Evolutionary conservation across 371 early-diverging fungal genomes (phyloP).

Genomic region (Mucor indicus): DNA sequence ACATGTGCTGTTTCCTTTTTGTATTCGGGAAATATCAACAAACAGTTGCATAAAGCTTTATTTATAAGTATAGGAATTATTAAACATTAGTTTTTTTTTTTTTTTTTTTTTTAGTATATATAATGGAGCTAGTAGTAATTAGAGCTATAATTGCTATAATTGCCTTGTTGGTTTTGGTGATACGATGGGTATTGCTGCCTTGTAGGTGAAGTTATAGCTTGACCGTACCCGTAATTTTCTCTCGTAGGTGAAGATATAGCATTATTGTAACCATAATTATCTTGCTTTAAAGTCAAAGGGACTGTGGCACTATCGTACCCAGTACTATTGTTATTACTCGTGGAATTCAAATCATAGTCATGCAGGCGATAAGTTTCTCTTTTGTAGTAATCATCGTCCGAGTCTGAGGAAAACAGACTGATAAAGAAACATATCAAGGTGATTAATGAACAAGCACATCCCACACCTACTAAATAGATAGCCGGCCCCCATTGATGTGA

Average conservation of each 20-base stretch:
- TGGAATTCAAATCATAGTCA: slow-evolving; percentile 5
- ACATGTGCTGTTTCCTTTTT: too few species aligned
- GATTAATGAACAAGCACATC: slow-evolving; percentile 17
- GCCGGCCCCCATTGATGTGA: slow-evolving; percentile 29
- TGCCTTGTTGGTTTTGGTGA: slow-evolving; percentile 1
- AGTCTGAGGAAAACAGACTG: too few species aligned
- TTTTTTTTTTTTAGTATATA: neutral
- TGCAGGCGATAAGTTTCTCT: slow-evolving; percentile 4
- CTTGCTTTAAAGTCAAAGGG: neutral
- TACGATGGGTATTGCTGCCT: neutral
- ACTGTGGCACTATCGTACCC: neutral
- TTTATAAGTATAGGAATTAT: too few species aligned
- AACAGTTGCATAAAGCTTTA: too few species aligned
- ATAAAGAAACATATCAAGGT: slow-evolving; percentile 21
- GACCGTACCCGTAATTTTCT: too few species aligned
- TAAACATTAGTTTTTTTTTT: neutral
- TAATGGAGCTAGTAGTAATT: too few species aligned
- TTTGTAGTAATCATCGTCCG: too few species aligned
- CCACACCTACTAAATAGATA: slow-evolving; percentile 26
- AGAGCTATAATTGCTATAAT: neutral
- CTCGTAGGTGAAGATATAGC: too few species aligned
- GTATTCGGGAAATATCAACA: too few species aligned
- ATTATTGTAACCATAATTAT: slow-evolving; percentile 4
- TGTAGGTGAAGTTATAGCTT: slow-evolving; percentile 2
- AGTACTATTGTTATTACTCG: neutral